Base-by-base conservation (phyloP, 371 early-diverging fungal species). In the Apophysomyces trapeziformis region DNA sequence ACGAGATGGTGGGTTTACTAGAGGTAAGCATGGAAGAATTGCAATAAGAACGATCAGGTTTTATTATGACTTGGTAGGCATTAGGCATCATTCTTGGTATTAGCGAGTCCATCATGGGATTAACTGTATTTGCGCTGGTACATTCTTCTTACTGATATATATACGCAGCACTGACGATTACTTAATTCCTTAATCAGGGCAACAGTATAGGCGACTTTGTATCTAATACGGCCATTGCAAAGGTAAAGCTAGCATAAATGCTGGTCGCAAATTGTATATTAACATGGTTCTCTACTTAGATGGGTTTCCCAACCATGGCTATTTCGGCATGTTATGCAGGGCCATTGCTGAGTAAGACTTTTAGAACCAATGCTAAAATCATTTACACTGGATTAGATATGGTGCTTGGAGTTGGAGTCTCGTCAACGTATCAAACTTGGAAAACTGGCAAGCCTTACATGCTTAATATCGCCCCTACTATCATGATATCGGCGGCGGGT, bases 281-380 rank as follows among this genome's bases (percentile, higher is more conserved):
- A 14, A 46, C 47, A 6, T 45, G 5, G 13, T 14, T 12, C 44
- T 21, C 38, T 14, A 37, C 35, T 14, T 63, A 75, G 72, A 89
- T 92, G 90, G 94, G 94, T 7, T 90, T 86, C 61, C 93, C 94
- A 11, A 87, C 85, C 26, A 94, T 94, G 94, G 94, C 92, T 2
- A 82, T 94, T 21, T 87, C 90, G 11, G 95, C 94, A 0, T 93
- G 94, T 63, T 94, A 93, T 75, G 94, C 92, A 7, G 90, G 93
- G 7, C 94, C 94, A 4, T 77, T 93, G 75, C 68, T 93, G 37
- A 92, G 89, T 90, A 85, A 73, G 78, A 73, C 16, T 16, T 14
- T 50, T 7, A 50, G 4, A 1, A 12, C 2, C 38, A 43, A 59
- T 45, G 13, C 38, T 32, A 61, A 9, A 35, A 1, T 21, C 8